Conservation (phyloP, 1,139 yeast genomes). For the Geotrichum phurueaensis region DNA sequence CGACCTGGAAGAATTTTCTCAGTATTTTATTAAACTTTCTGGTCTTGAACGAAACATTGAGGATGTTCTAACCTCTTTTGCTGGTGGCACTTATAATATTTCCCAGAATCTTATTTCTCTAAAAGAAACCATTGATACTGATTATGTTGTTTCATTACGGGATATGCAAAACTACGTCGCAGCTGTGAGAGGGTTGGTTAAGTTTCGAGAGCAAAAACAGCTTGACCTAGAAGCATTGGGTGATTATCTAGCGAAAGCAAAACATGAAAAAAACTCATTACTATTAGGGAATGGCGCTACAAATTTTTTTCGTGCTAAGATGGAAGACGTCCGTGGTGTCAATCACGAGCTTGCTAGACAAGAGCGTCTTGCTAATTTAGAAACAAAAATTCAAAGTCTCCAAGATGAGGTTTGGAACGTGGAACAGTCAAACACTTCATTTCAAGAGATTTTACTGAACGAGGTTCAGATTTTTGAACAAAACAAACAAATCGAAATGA, state of each 20-base stretch:
- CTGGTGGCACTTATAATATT: conserved; percentile 47
- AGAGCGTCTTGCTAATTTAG: conserved; percentile 47
- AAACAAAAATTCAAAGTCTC: conserved; percentile 54
- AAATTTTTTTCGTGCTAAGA: conserved; percentile 48
- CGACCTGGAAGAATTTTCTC: conserved; percentile 68
- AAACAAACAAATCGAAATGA: conserved; percentile 72
- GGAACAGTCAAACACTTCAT: conserved; percentile 63
- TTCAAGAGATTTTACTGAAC: conserved; percentile 54
- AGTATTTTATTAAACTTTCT: conserved; percentile 64
- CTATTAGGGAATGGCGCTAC: conserved; percentile 53
- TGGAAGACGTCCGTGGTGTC: conserved; percentile 56
- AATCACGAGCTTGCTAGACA: conserved; percentile 52
- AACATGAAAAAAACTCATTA: conserved; percentile 56
- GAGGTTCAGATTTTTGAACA: conserved; percentile 81
- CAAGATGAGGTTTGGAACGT: conserved; percentile 57
- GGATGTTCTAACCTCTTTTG: conserved; percentile 49
- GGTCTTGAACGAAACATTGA: conserved; percentile 45
- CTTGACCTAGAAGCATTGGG: conserved; percentile 82
- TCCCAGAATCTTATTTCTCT: conserved; percentile 44
- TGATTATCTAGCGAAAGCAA: conserved; percentile 69
- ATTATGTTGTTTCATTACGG: conserved; percentile 73
- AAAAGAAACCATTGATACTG: conserved; percentile 66
- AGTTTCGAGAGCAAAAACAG: conserved; percentile 83
- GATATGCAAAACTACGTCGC: conserved; percentile 84
- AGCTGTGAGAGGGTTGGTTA: conserved; percentile 68